These are phyloP conservation scores for Venturia asperata DNA, from an alignment of 2,329 filamentous ascomycete species.

Conservation along the genomic window DNA sequence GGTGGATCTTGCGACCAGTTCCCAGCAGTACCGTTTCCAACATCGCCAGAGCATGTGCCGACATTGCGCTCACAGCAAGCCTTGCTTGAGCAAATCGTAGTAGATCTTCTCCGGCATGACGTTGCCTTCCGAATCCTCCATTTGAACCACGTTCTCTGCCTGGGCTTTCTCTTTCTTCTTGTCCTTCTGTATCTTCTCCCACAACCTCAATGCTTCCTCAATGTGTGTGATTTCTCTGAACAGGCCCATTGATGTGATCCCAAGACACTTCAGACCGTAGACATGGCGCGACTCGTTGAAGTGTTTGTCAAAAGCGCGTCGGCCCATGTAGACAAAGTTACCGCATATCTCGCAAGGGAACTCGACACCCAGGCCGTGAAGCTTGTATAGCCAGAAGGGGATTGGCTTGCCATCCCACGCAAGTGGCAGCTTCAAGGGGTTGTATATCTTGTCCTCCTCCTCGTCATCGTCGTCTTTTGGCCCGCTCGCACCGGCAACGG, in stretches of 20 bases:
- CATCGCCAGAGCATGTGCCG: neutral
- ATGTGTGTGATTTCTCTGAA: slow-evolving; percentile 94
- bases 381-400: slow-evolving; percentile 96
- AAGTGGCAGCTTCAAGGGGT: slow-evolving; percentile 88
- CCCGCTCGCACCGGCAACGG: slow-evolving; percentile 27
- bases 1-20: neutral
- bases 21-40: neutral
- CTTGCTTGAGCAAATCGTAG: slow-evolving; percentile 87
- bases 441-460: slow-evolving; percentile 81
- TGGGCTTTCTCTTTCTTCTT: slow-evolving; percentile 69
- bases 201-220: slow-evolving; percentile 77
- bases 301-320: slow-evolving; percentile 94
- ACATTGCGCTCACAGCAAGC: slow-evolving; percentile 54
- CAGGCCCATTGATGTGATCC: slow-evolving; percentile 82
- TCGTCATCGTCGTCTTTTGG: slow-evolving; percentile 42
- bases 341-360: slow-evolving; percentile 95
- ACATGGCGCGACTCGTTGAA: slow-evolving; percentile 93
- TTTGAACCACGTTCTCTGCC: slow-evolving; percentile 84
- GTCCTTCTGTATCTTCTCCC: slow-evolving; percentile 88
- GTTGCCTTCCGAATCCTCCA: slow-evolving; percentile 96
- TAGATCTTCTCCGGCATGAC: slow-evolving; percentile 99
- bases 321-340: slow-evolving; percentile 97
- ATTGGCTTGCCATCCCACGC: slow-evolving; percentile 99
- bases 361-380: slow-evolving; percentile 91
- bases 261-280: slow-evolving; percentile 86